These are phyloP conservation scores for Dipteronia dyeriana DNA, from an alignment of 345 rosid genomes.

Conservation along the genomic window DNA sequence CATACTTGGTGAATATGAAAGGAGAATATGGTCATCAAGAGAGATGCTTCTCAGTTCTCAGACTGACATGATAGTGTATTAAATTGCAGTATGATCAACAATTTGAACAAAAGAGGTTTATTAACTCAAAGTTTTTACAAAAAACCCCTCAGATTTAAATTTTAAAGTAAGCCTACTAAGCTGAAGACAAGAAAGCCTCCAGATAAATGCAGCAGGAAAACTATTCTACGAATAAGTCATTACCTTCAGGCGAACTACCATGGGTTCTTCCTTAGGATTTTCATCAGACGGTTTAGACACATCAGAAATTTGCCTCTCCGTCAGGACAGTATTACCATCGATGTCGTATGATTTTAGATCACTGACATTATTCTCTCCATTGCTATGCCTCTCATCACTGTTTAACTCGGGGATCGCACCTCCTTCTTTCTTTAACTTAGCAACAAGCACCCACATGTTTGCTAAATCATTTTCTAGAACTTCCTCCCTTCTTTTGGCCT, in stretches of 20 bases:
- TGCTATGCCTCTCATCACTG: slow-evolving; percentile 42
- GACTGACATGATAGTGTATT: background rate
- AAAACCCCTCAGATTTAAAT: background rate
- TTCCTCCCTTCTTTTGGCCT: slow-evolving; percentile 88
- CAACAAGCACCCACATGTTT: slow-evolving; percentile 99
- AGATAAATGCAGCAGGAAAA: background rate
- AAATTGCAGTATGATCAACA: background rate
- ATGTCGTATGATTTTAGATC: slow-evolving; percentile 43
- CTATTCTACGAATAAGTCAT: background rate
- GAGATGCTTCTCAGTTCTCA: background rate
- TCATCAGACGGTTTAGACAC: slow-evolving; percentile 55
- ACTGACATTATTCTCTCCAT: slow-evolving; percentile 33
- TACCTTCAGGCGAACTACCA: slow-evolving; percentile 94
- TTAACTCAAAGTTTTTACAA: background rate
- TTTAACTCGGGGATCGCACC: slow-evolving; percentile 51
- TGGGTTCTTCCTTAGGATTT: slow-evolving; percentile 74
- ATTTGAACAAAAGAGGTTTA: background rate
- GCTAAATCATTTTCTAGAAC: slow-evolving; percentile 95
- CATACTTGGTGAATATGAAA: background rate
- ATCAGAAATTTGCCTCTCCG: slow-evolving; percentile 55
- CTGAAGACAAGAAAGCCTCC: background rate
- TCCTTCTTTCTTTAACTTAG: slow-evolving; percentile 87
- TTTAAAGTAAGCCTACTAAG: background rate
- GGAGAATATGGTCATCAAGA: background rate
- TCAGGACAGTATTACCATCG: slow-evolving; percentile 38